Evolutionary conservation across 192 early-diverging fungal species (phyloP).

Genomic region (Chytriomyces sp.): DNA sequence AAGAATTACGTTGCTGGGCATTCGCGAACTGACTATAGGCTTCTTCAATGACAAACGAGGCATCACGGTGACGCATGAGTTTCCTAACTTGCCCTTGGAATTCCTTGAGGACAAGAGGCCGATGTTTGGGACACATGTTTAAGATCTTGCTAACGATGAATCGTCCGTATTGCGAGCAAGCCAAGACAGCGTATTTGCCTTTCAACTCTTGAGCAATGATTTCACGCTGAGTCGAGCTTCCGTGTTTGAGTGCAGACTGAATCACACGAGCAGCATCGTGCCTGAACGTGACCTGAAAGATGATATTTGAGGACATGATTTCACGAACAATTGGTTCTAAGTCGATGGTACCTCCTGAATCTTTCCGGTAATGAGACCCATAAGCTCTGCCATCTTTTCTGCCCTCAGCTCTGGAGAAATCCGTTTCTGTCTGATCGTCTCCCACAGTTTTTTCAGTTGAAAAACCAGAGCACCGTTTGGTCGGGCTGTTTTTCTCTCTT

Average conservation of each 20-base stretch:
- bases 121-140: slow-evolving; percentile 76
- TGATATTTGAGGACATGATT: background rate
- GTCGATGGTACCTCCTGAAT: slow-evolving; percentile 65
- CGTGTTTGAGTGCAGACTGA: slow-evolving; percentile 91
- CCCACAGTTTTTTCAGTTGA: slow-evolving; percentile 84
- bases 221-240: slow-evolving; percentile 73
- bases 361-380: slow-evolving; percentile 79
- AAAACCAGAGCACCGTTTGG: slow-evolving; percentile 74
- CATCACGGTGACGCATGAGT: slow-evolving; percentile 87
- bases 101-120: slow-evolving; percentile 74
- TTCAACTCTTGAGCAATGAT: slow-evolving; percentile 81
- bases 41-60: slow-evolving; percentile 83
- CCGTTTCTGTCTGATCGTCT: slow-evolving; percentile 76
- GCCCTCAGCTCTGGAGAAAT: slow-evolving; percentile 66
- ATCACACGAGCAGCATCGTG: slow-evolving; percentile 94
- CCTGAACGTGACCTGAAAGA: slow-evolving; percentile 77
- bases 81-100: slow-evolving; percentile 83
- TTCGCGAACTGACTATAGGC: slow-evolving; percentile 83
- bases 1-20: slow-evolving; percentile 66
- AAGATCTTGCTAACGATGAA: slow-evolving; percentile 88
- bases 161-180: slow-evolving; percentile 82
- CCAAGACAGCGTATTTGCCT: slow-evolving; percentile 75
- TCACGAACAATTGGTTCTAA: background rate
- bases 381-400: slow-evolving; percentile 76
- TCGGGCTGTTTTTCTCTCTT: slow-evolving; percentile 69